Evolutionary conservation across 2,329 filamentous ascomycete species (phyloP).

Genomic region (Didymosphaeria variabile): DNA sequence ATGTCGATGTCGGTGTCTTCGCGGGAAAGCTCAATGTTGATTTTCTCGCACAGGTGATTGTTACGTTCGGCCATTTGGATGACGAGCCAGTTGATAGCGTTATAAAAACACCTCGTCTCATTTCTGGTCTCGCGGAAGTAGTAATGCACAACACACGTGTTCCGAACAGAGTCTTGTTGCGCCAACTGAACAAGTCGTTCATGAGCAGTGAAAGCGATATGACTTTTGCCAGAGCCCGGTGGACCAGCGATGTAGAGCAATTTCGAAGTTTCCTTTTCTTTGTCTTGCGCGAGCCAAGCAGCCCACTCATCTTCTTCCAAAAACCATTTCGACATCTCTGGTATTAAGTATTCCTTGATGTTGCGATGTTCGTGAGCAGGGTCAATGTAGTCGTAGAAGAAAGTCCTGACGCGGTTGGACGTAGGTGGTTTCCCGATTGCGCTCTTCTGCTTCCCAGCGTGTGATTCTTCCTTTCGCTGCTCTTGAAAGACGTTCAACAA

Average conservation of each 20-base stretch:
- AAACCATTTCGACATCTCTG: constrained; percentile 11
- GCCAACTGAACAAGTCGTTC: constrained; percentile 7
- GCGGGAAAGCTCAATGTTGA: constrained; percentile 8
- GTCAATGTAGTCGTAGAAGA: constrained; percentile 11
- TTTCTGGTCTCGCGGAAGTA: constrained; percentile 11
- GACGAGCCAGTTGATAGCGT: constrained; percentile 6
- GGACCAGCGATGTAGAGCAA: constrained; percentile 6
- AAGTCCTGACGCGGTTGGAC: neutral
- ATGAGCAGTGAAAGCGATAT: constrained; percentile 3
- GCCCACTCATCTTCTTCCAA: constrained; percentile 8
- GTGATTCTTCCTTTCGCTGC: constrained; percentile 4
- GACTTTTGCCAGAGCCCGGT: constrained; percentile 9
- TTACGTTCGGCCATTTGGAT: constrained; percentile 9
- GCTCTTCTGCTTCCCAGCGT: constrained; percentile 5
- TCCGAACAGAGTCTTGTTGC: neutral
- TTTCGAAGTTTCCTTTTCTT: constrained; percentile 1
- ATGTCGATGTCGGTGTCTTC: constrained; percentile 5
- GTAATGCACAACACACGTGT: constrained; percentile 7
- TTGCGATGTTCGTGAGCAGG: constrained; percentile 6
- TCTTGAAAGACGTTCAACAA: constrained; percentile 9
- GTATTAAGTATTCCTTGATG: constrained; percentile 3
- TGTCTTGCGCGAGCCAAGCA: constrained; percentile 1
- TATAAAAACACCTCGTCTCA: constrained; percentile 9
- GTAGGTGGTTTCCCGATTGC: constrained; percentile 10
- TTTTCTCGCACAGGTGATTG: constrained; percentile 5